phyloP scores from a whole-genome alignment of 2,329 filamentous ascomycete genomes.

The Monilinia fructigena region DNA sequence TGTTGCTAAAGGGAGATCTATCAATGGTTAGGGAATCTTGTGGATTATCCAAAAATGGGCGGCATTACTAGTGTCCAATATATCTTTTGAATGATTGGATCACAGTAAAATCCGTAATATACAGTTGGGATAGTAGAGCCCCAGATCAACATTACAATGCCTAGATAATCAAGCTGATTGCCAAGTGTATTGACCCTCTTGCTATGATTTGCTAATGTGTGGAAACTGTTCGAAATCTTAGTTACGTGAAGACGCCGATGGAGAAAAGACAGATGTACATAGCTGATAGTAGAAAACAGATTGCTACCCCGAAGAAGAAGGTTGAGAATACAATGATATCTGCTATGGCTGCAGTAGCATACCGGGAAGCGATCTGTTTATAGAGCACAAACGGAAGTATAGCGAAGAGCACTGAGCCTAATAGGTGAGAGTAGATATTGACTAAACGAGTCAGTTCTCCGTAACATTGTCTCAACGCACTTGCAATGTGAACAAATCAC shows the following conservation, averaged over 20 bases:
- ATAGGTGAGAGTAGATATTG: constrained; percentile 48
- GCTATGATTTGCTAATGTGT: constrained; percentile 45
- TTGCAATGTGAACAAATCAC: background rate
- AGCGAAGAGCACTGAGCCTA: constrained; percentile 44
- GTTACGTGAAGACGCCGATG: no score
- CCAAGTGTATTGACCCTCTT: constrained; percentile 40
- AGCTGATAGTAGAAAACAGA: constrained; percentile 45
- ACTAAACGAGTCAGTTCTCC: constrained; percentile 39
- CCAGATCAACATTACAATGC: constrained; percentile 44
- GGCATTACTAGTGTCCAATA: constrained; percentile 38
- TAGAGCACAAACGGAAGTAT: constrained; percentile 37
- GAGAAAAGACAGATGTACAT: background rate
- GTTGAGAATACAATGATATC: constrained; percentile 44
- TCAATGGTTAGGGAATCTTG: background rate
- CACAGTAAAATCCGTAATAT: constrained; percentile 46
- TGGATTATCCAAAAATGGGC: no score
- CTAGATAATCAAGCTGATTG: constrained; percentile 44
- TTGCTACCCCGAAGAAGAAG: constrained; percentile 44
- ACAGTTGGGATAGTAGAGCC: constrained; percentile 44
- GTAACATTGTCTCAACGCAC: constrained; percentile 24
- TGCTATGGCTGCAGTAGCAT: constrained; percentile 38
- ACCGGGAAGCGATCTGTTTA: constrained; percentile 37
- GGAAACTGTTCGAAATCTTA: constrained; percentile 28
- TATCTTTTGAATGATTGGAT: constrained; percentile 38
- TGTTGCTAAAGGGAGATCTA: background rate